Conservation (phyloP, 352 stramenopile species). For the Globisporangium orthogonon region DNA sequence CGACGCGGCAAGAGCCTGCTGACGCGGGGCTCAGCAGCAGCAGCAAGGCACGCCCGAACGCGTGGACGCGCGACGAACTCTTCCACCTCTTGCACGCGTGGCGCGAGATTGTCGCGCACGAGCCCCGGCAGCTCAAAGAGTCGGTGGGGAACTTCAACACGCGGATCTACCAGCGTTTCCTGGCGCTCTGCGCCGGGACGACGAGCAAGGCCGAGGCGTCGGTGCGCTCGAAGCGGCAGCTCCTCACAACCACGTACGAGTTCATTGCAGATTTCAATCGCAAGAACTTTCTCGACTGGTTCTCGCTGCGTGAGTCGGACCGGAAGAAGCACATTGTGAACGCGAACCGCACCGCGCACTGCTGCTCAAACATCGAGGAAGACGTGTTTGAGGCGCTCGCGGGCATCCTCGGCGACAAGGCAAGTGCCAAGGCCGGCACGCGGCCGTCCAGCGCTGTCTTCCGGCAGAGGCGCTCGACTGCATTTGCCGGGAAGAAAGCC, state of each 20-base stretch:
- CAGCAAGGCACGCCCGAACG: slow-evolving; percentile 5
- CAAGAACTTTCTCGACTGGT: slow-evolving; percentile 13
- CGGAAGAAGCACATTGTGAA: slow-evolving; percentile 13
- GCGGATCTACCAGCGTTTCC: slow-evolving; percentile 7
- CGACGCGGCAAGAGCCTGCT: neutral
- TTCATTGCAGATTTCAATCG: slow-evolving; percentile 14
- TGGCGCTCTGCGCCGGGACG: neutral
- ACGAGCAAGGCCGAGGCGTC: slow-evolving; percentile 7
- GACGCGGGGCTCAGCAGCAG: neutral
- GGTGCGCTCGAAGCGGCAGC: slow-evolving; percentile 9
- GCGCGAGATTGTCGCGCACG: neutral
- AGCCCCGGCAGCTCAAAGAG: neutral
- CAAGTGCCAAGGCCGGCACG: neutral
- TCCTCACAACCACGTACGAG: slow-evolving; percentile 10
- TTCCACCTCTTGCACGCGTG: slow-evolving; percentile 5
- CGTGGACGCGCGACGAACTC: slow-evolving; percentile 11
- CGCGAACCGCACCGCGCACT: slow-evolving; percentile 7
- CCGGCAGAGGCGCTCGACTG: neutral
- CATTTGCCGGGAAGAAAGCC: neutral
- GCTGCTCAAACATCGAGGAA: slow-evolving; percentile 13
- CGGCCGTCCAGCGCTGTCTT: slow-evolving; percentile 5
- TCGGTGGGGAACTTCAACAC: slow-evolving; percentile 6
- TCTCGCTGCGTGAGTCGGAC: slow-evolving; percentile 11
- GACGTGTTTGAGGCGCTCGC: slow-evolving; percentile 10
- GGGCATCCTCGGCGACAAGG: slow-evolving; percentile 7